A percentile compares a stretch with the other conserved stretches of the same genome.
Evolutionary conservation across 345 rosid species (phyloP).

Genomic region (Linum tenue): DNA sequence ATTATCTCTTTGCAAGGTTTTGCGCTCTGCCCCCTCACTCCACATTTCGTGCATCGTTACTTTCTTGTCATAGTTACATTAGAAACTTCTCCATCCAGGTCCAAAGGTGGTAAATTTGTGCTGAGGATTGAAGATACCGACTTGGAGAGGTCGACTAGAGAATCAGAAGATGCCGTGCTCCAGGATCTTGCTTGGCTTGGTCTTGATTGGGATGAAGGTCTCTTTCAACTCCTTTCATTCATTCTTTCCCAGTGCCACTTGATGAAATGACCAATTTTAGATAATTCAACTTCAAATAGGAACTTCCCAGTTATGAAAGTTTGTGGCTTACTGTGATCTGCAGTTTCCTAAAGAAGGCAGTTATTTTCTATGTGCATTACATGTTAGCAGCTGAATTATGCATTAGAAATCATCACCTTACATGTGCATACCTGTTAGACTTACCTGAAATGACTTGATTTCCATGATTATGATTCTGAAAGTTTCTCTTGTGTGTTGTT

Average conservation of each 20-base stretch:
- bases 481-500: neutral
- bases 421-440: neutral
- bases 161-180: constrained; percentile 89
- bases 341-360: no score
- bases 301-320: no score
- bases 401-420: neutral
- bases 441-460: neutral
- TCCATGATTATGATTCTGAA: neutral
- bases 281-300: no score
- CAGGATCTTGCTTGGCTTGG: constrained; percentile 88
- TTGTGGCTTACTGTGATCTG: no score
- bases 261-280: neutral
- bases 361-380: no score
- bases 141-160: constrained; percentile 80
- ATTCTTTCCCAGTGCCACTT: no score
- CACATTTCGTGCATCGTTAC: neutral
- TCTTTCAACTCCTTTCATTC: neutral
- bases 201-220: constrained; percentile 94
- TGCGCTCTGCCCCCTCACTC: neutral
- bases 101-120: constrained; percentile 85
- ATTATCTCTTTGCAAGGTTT: constrained; percentile 85
- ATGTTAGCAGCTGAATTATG: no score
- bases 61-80: neutral
- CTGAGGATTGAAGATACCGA: constrained; percentile 91
- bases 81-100: constrained; percentile 30